Evolutionary conservation across 164 flowering plant species (phyloP), one percentile per base, ranked within the genome.

Genomic region (Kalanchoe fedtschenkoi): DNA sequence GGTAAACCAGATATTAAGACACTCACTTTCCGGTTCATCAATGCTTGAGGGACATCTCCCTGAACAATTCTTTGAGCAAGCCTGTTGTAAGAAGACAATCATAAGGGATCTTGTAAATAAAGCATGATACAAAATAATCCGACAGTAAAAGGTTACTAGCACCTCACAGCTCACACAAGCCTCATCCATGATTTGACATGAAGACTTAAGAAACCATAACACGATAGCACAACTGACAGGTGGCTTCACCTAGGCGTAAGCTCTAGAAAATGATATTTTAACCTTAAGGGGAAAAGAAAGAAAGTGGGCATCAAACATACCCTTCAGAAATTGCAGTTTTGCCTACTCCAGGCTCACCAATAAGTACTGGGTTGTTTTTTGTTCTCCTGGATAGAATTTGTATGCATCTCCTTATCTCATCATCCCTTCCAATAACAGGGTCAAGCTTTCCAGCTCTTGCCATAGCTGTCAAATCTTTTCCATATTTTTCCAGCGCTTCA

Each of bases 301-400:
- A 61, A 17, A 1, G 6, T 29, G 44, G 44, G 6, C 57, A 5
- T n/a, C 51, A 43, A 43, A 43, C 84, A 75, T 77, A 90, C 97
- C 97, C 99, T 76, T 93, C 99, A 57, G 97, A 84, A 34, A 93
- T 93, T 62, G 96, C 97, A 72, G 99, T 90, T 83, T 93, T 93
- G 16, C 99, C 99, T 54, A 93, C 99, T 69, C 99, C 99, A n/a
- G 99, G 99, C 71, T 93, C 99, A 71, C 99, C 99, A 78, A 93
- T 93, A 34, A 93, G 78, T 37, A 90, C 97, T 72, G 97, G 97
- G 65, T 93, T 93, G 76, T 93, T 93, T 76, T 93, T 93, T 33
- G 99, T 93, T 80, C 97, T 84, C 77, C 99, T 81, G 17, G 95
- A 88, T 22, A 93, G 92, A 71, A 93, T 93, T 64, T 93, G 99